Percentiles rank a stretch among this genome's conserved stretches.
These are phyloP conservation scores for Colletotrichum higginsianum DNA, from an alignment of 2,329 filamentous ascomycete species.

Conservation along the genomic window DNA sequence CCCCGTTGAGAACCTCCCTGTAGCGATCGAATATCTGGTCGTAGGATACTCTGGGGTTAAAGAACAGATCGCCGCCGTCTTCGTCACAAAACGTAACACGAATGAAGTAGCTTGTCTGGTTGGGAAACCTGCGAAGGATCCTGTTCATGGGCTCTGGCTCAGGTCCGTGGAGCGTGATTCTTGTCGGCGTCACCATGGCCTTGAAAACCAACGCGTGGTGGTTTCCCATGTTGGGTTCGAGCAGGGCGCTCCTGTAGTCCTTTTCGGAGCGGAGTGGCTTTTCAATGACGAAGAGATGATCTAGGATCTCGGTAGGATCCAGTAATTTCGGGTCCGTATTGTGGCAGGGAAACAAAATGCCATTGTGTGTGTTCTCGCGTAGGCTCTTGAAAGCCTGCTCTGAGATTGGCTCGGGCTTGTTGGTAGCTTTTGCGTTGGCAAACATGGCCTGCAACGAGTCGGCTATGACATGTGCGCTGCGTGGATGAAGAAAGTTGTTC, in stretches of 20 bases:
- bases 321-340: constrained; percentile 61
- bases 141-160: constrained; percentile 79
- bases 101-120: constrained; percentile 74
- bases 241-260: constrained; percentile 10
- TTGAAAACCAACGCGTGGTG: constrained; percentile 69
- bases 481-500: constrained; percentile 74
- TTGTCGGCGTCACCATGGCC: constrained; percentile 72
- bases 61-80: constrained; percentile 74
- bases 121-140: constrained; percentile 76
- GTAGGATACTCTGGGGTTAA: constrained; percentile 64
- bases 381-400: constrained; percentile 68
- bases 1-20: constrained; percentile 68
- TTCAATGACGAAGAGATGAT: constrained; percentile 58
- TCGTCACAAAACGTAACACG: constrained; percentile 84
- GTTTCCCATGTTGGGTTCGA: constrained; percentile 48
- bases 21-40: constrained; percentile 73
- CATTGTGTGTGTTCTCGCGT: constrained; percentile 62
- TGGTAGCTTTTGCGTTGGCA: constrained; percentile 44
- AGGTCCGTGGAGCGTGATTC: constrained; percentile 71
- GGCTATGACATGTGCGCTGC: constrained; percentile 60
- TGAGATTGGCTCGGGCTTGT: constrained; percentile 59
- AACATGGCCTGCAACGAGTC: constrained; percentile 58
- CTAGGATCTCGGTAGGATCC: constrained; percentile 57
- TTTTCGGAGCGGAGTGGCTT: constrained; percentile 49
- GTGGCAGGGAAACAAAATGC: constrained; percentile 70